A percentile compares a stretch with the other conserved stretches of the same genome.
phyloP scores from a whole-genome alignment of 257 asterid genomes.

The Penstemon barbatus region DNA sequence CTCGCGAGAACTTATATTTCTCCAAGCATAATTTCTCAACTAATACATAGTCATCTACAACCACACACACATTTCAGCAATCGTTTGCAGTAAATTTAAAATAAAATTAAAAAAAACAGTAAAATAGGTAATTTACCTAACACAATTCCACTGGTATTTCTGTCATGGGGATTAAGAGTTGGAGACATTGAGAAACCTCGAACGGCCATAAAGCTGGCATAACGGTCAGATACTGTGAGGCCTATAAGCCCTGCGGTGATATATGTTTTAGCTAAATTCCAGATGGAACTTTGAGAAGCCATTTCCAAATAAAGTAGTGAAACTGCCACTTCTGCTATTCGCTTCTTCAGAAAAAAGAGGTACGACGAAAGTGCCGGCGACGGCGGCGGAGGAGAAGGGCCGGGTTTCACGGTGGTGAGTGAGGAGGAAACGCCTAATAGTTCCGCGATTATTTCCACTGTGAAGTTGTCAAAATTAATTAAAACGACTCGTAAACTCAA shows the following conservation, averaged over 20 bases:
- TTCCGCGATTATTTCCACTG: too few relatives aligned
- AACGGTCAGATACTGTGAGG: conserved; percentile 74
- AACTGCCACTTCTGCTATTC: neutral
- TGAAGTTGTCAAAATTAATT: too few relatives aligned
- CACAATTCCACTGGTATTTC: conserved; percentile 32
- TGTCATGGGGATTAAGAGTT: conserved; percentile 62
- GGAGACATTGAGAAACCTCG: conserved; percentile 90
- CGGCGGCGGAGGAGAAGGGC: conserved; percentile 13
- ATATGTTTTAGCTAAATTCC: conserved; percentile 50
- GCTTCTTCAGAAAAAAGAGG: neutral
- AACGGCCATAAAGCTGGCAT: conserved; percentile 63
- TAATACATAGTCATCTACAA: conserved; percentile 71
- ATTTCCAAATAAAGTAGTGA: conserved; percentile 28
- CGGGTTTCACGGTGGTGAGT: conserved; percentile 15
- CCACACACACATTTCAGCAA: neutral
- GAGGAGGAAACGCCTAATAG: neutral
- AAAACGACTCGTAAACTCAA: too few relatives aligned
- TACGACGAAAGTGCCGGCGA: conserved; percentile 19
- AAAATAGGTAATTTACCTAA: conserved; percentile 42
- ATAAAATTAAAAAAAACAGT: neutral
- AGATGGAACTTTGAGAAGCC: conserved; percentile 43
- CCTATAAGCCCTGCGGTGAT: conserved; percentile 65
- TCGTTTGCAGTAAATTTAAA: neutral
- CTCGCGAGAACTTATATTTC: conserved; percentile 71
- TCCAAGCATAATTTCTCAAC: conserved; percentile 82